These are phyloP conservation scores for Backusella sp. DNA, from an alignment of 192 early-diverging fungal genomes.

Conservation along the genomic window DNA sequence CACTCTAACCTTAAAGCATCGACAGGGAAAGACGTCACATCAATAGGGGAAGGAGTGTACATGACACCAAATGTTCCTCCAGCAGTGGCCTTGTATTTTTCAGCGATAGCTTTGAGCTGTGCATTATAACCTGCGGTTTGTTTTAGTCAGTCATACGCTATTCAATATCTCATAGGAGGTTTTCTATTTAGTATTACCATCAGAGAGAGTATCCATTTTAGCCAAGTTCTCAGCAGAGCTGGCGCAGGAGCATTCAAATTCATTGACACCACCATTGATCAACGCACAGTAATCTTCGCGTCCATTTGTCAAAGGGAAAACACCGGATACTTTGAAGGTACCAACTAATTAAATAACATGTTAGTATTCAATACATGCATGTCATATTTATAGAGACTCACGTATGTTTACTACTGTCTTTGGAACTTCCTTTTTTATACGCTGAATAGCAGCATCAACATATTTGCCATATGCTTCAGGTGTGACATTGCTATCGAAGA, in stretches of 20 bases:
- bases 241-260: slow-evolving; percentile 1
- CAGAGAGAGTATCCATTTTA: background rate
- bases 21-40: slow-evolving; percentile 36
- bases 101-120: slow-evolving; percentile 38
- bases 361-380: background rate
- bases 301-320: background rate
- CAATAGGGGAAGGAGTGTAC: slow-evolving; percentile 1
- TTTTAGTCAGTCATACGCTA: background rate
- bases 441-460: slow-evolving; percentile 20
- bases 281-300: background rate
- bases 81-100: slow-evolving; percentile 37
- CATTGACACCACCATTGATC: background rate
- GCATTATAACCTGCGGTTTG: slow-evolving; percentile 9
- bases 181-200: background rate
- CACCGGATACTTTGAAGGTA: background rate
- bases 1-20: slow-evolving; percentile 35
- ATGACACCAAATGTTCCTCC: slow-evolving; percentile 26
- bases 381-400: slow-evolving; percentile 26
- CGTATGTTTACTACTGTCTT: slow-evolving; percentile 43
- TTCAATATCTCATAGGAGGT: background rate
- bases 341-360: background rate
- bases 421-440: slow-evolving; percentile 33
- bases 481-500: slow-evolving; percentile 4
- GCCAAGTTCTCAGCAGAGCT: background rate
- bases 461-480: slow-evolving; percentile 29